Evolutionary conservation across 139 green algal species (phyloP).

Genomic region (Mychonastes homosphaera): DNA sequence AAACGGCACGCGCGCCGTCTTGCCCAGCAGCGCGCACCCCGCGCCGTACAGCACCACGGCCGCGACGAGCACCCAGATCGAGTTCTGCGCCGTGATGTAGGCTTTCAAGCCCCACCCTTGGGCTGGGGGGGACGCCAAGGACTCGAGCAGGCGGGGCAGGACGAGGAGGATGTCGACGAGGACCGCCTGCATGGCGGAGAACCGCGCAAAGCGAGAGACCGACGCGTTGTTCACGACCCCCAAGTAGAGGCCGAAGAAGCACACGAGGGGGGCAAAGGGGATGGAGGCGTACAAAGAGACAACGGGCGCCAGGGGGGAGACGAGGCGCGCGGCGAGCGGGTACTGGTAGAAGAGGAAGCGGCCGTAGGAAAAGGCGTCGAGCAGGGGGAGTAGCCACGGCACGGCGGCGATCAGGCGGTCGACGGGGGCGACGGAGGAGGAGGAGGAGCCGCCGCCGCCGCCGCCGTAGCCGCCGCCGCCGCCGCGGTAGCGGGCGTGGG

Average conservation of each 20-base stretch:
- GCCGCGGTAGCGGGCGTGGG: constrained; percentile 16
- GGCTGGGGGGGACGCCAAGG: constrained; percentile 24
- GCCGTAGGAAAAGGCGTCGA: constrained; percentile 37
- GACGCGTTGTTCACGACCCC: constrained; percentile 39
- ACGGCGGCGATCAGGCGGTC: constrained; percentile 30
- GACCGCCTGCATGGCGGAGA: constrained; percentile 42
- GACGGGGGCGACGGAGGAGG: constrained; percentile 7
- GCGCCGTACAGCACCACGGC: constrained; percentile 32
- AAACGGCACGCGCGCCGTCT: constrained; percentile 31
- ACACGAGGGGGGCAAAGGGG: constrained; percentile 36
- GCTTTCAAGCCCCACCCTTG: constrained; percentile 30
- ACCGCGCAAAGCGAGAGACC: constrained; percentile 34
- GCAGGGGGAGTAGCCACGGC: constrained; percentile 39
- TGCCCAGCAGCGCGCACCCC: constrained; percentile 19
- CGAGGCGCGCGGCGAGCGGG: constrained; percentile 23
- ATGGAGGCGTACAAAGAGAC: constrained; percentile 32
- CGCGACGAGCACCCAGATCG: constrained; percentile 40
- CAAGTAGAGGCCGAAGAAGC: constrained; percentile 45
- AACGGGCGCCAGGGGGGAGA: constrained; percentile 23
- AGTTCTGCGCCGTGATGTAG: constrained; percentile 38
- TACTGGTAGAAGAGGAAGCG: constrained; percentile 43
- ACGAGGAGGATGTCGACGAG: constrained; percentile 48
- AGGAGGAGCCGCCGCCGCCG: constrained; percentile 12
- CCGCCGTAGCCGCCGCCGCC: constrained; percentile 1
- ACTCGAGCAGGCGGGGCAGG: constrained; percentile 40